Conservation (phyloP, 345 rosid genomes). For the Citrus glauca region DNA sequence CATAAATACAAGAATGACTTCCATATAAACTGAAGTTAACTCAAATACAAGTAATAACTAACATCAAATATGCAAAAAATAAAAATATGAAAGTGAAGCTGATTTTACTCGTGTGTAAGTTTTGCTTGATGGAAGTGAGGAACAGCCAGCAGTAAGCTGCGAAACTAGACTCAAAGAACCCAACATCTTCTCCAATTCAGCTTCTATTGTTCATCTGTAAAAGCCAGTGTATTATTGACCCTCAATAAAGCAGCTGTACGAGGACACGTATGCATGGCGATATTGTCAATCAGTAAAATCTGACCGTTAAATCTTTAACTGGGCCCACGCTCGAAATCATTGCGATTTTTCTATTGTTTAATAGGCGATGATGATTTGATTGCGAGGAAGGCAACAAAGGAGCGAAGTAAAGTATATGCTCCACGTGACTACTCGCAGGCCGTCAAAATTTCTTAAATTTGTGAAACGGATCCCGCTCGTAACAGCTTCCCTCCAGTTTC, state of each 20-base stretch:
- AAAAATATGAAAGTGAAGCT: neutral
- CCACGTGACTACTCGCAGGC: slow-evolving; percentile 15
- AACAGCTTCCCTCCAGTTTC: neutral
- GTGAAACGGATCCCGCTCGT: too few species aligned
- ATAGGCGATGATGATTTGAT: neutral
- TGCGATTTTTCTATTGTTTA: too few species aligned
- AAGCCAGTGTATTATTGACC: neutral
- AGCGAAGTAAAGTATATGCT: slow-evolving; percentile 25
- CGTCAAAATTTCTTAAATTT: neutral
- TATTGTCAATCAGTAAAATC: neutral
- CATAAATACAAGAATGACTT: neutral
- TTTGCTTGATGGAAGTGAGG: slow-evolving; percentile 21
- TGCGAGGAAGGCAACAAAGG: slow-evolving; percentile 13
- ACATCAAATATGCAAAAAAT: neutral
- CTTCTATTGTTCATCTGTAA: slow-evolving; percentile 16
- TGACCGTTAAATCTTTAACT: slow-evolving; percentile 16
- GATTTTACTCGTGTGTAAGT: slow-evolving; percentile 15
- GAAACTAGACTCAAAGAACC: slow-evolving; percentile 17
- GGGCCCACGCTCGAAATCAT: slow-evolving; percentile 17
- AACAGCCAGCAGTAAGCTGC: slow-evolving; percentile 7
- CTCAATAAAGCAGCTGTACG: neutral
- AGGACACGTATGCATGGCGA: neutral
- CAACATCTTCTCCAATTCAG: slow-evolving; percentile 26
- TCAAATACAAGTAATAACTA: neutral
- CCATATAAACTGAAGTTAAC: too few species aligned